Conservation (phyloP, 768 basidiomycete species). For the Hygrophoropsis aurantiaca region DNA sequence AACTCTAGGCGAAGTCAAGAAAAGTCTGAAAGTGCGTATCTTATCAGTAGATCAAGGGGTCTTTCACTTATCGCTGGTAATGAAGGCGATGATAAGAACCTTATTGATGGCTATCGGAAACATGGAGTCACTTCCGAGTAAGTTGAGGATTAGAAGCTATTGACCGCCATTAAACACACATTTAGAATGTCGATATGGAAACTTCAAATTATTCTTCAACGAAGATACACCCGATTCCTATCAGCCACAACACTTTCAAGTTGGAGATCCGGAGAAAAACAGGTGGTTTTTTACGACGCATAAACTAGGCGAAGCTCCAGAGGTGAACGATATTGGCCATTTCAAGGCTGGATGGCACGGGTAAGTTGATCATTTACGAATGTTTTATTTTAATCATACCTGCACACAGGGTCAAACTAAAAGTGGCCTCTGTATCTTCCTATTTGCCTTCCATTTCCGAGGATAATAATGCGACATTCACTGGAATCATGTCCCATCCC, state of each 20-base stretch:
- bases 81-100: constrained; percentile 65
- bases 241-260: constrained; percentile 77
- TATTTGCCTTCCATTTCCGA: constrained; percentile 67
- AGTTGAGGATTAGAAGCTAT: constrained; percentile 18
- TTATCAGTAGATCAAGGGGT: background rate
- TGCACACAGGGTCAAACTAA: constrained; percentile 61
- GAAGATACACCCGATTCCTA: constrained; percentile 79
- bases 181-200: constrained; percentile 78
- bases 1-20: constrained; percentile 79
- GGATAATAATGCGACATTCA: constrained; percentile 55
- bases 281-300: constrained; percentile 85
- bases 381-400: background rate
- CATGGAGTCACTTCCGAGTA: constrained; percentile 80
- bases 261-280: constrained; percentile 70
- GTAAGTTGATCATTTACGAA: constrained; percentile 32
- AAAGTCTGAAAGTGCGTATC: constrained; percentile 72
- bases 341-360: constrained; percentile 73
- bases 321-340: constrained; percentile 66
- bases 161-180: constrained; percentile 2
- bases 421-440: constrained; percentile 69
- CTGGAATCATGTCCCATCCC: constrained; percentile 40
- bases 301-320: constrained; percentile 67
- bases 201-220: constrained; percentile 85
- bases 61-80: background rate
- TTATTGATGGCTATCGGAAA: constrained; percentile 76